These are phyloP conservation scores for Penicillium sp. DNA, from an alignment of 2,329 filamentous ascomycete species.

Conservation along the genomic window DNA sequence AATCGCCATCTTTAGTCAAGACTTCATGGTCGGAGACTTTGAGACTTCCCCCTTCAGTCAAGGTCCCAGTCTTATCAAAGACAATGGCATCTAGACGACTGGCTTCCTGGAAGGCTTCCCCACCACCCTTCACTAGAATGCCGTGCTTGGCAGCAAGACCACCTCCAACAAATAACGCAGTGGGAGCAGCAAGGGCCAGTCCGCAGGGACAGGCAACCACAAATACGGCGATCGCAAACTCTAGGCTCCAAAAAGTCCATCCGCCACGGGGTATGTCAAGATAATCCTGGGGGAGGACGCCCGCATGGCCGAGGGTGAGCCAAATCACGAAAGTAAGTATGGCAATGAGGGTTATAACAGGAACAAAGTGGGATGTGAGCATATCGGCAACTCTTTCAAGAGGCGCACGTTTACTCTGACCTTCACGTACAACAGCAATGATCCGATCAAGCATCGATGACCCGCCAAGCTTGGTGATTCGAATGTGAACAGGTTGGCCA, in stretches of 20 bases:
- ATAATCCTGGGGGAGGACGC: slow-evolving; percentile 54
- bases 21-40: slow-evolving; percentile 58
- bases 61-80: slow-evolving; percentile 86
- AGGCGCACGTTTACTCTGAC: slow-evolving; percentile 54
- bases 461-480: slow-evolving; percentile 50
- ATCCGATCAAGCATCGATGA: slow-evolving; percentile 57
- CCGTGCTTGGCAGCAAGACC: slow-evolving; percentile 79
- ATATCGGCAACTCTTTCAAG: slow-evolving; percentile 53
- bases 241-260: slow-evolving; percentile 60
- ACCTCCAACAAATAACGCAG: slow-evolving; percentile 81
- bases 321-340: slow-evolving; percentile 53
- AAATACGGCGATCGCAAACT: slow-evolving; percentile 80
- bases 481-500: slow-evolving; percentile 49
- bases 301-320: slow-evolving; percentile 50
- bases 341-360: slow-evolving; percentile 53
- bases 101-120: slow-evolving; percentile 84
- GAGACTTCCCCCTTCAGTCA: slow-evolving; percentile 69
- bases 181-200: slow-evolving; percentile 81
- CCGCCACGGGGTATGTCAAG: slow-evolving; percentile 52
- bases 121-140: slow-evolving; percentile 81
- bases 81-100: slow-evolving; percentile 77
- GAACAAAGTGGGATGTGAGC: slow-evolving; percentile 55
- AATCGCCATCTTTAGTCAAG: slow-evolving; percentile 36
- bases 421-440: slow-evolving; percentile 53
- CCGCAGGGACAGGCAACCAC: slow-evolving; percentile 87